Conservation (phyloP, 1,284 basidiomycete genomes). For the Anthracocystis walkeri region DNA sequence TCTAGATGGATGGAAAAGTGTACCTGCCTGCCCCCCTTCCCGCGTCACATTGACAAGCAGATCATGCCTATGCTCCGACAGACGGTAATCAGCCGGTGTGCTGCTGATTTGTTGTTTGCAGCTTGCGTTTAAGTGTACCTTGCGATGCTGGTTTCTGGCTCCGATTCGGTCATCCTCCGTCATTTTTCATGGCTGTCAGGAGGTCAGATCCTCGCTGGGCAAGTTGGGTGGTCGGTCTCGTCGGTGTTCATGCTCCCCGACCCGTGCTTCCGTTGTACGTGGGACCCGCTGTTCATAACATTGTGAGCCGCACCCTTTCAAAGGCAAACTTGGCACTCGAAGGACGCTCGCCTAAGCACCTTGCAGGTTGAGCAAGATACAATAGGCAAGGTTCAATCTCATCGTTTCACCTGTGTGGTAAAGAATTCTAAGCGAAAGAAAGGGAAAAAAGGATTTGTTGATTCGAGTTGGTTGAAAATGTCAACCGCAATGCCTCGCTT, state of each 20-base stretch:
- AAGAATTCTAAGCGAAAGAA: not conserved
- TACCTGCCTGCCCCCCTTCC: no score
- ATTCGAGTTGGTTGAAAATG: slow-evolving; percentile 7
- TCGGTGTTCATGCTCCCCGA: slow-evolving; percentile 5
- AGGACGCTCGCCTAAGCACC: no score
- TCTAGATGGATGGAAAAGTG: no score
- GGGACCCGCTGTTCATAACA: no score
- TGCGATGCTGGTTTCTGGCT: not conserved
- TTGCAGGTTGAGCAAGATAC: no score
- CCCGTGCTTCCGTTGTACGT: not conserved
- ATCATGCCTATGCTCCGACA: no score
- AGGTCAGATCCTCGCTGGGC: not conserved
- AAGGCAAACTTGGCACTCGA: no score
- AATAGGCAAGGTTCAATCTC: no score
- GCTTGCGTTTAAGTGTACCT: no score
- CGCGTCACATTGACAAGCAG: no score
- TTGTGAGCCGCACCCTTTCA: no score
- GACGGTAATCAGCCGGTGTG: not conserved
- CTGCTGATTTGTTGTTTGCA: slow-evolving; percentile 1
- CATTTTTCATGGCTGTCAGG: not conserved
- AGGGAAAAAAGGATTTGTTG: not conserved
- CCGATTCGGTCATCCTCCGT: slow-evolving; percentile 4
- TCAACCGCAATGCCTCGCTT: slow-evolving; percentile 14
- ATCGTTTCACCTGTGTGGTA: not conserved
- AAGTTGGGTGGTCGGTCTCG: not conserved